Conservation (phyloP, 2,329 filamentous ascomycete species). For the Hypoxylon sp. region DNA sequence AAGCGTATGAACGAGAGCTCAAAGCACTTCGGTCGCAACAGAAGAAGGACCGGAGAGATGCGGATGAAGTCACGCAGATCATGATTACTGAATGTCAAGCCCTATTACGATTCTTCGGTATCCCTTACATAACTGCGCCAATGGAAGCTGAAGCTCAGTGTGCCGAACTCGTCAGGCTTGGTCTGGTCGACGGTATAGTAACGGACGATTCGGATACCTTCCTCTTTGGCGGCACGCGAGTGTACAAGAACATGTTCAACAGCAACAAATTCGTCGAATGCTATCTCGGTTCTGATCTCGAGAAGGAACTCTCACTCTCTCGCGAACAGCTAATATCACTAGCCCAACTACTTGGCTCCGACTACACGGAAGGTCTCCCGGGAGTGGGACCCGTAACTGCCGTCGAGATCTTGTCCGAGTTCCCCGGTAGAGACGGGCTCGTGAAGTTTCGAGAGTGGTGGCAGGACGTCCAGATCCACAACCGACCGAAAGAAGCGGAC, state of each 20-base stretch:
- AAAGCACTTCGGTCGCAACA: conserved; percentile 92
- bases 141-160: conserved; percentile 99
- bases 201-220: conserved; percentile 98
- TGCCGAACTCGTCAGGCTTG: conserved; percentile 87
- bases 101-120: conserved; percentile 88
- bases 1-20: conserved; percentile 89
- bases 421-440: conserved; percentile 74
- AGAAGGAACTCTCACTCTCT: conserved; percentile 89
- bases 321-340: conserved; percentile 90
- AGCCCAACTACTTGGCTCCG: conserved; percentile 90
- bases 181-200: conserved; percentile 95
- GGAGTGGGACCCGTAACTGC: conserved; percentile 96
- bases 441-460: conserved; percentile 91
- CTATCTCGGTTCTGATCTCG: conserved; percentile 86
- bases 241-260: conserved; percentile 99
- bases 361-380: conserved; percentile 93
- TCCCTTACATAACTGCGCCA: conserved; percentile 96
- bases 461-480: conserved; percentile 78
- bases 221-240: conserved; percentile 92
- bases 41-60: conserved; percentile 94
- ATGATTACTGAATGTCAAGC: conserved; percentile 98
- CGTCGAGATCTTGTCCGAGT: conserved; percentile 93
- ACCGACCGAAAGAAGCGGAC: conserved; percentile 76
- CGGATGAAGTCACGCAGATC: conserved; percentile 95
- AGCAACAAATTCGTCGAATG: conserved; percentile 98